Evolutionary conservation across 768 basidiomycete species (phyloP), one percentile per base, ranked within the genome.

Genomic region (Serpula lacrymans): DNA sequence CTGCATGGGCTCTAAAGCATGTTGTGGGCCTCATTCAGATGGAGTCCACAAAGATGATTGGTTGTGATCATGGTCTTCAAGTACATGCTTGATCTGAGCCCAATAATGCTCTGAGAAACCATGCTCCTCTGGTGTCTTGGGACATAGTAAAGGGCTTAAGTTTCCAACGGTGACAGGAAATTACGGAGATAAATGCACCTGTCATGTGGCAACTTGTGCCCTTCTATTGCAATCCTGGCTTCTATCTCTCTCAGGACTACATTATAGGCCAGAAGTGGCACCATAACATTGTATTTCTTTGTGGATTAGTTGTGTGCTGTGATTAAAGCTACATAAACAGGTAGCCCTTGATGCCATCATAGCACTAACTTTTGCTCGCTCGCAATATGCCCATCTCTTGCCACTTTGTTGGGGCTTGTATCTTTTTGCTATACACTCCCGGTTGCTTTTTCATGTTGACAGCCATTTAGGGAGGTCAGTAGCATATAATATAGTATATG

Each of bases 381-480:
- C 39, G 11, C 37, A 22, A 9, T 32, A 37, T 11, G 34, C 39
- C 10, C 46, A 36, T 32, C 29, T 42, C 16, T 37, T 17, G 10
- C 22, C 44, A 7, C 26, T 42, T 10, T 27, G 34, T 6, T 32
- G 37, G 2, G 48, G 38, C 12, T 21, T 46, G 9, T 43, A 39
- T 27, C 42, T 42, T 4, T 49, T 44, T 31, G 45, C 38, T 4
- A 26, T 41, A 11, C 43, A 51, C 26, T 43, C 50, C 14, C 42
- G 32, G 29, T 41, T 47, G 4, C 18, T 43, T 10, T 49, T 45
- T 22, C 39, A 46, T 22, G 49, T 53, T 4, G 43, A 49, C 13
- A 45, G 46, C 24, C 38, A 41, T 2, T 12, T 45, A 2, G 48
- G 42, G 16, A 35, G 36, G 12, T 45, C 16, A 1, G 40, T 47